Evolutionary conservation across 345 rosid species (phyloP).

Genomic region (Excoecaria cochinchinensis): DNA sequence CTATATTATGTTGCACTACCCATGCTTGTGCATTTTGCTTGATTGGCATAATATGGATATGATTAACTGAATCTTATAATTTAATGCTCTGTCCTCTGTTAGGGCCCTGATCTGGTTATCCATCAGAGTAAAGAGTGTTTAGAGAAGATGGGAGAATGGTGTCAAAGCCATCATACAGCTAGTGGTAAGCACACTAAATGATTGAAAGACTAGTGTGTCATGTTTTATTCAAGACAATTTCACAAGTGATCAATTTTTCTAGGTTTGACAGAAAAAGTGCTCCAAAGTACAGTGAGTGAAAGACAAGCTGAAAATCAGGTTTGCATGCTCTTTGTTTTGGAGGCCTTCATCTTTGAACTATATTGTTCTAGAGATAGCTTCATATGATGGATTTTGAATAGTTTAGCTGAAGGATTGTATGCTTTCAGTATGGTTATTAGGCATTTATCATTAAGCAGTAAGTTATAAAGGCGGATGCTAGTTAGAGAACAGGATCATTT

Average conservation of each 20-base stretch:
- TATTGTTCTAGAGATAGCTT: background rate
- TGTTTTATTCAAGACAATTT: conserved; percentile 13
- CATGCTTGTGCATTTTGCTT: background rate
- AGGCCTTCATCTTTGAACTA: conserved; percentile 2
- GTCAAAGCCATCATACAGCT: conserved; percentile 76
- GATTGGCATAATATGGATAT: background rate
- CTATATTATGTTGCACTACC: background rate
- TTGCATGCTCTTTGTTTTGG: conserved; percentile 12
- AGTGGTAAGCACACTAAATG: conserved; percentile 57
- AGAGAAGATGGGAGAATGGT: conserved; percentile 89
- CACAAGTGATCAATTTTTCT: conserved; percentile 19
- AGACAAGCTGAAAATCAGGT: conserved; percentile 88
- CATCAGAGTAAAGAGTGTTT: conserved; percentile 76
- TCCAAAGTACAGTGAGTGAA: conserved; percentile 63
- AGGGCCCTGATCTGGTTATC: conserved; percentile 94
- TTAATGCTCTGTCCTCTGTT: conserved; percentile 15
- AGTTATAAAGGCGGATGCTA: background rate
- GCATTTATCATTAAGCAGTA: background rate
- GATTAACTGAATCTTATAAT: conserved; percentile 6
- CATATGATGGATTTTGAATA: background rate
- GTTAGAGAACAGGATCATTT: background rate
- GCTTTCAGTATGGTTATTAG: background rate
- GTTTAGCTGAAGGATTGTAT: background rate
- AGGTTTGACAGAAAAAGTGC: conserved; percentile 87
- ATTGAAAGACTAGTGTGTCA: background rate